These are phyloP conservation scores for Naganishia sp. DNA, from an alignment of 1,284 basidiomycete species.

Conservation along the genomic window DNA sequence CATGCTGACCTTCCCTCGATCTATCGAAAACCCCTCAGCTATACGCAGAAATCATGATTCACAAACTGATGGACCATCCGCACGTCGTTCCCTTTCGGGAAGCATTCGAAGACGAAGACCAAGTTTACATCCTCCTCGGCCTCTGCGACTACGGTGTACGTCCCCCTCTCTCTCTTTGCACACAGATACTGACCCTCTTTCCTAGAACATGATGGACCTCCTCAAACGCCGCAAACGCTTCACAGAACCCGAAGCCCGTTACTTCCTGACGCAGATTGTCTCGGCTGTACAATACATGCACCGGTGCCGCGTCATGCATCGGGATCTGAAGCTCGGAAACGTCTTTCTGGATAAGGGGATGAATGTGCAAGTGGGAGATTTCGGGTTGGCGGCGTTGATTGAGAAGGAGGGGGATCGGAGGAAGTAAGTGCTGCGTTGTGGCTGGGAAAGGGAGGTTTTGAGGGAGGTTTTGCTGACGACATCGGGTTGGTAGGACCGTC, in stretches of 20 bases:
- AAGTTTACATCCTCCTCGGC: slow-evolving; percentile 97
- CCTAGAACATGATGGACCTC: slow-evolving; percentile 76
- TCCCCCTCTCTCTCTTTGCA: slow-evolving; percentile 25
- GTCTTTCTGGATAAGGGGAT: slow-evolving; percentile 88
- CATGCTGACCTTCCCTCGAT: too few relatives aligned
- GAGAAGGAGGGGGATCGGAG: slow-evolving; percentile 95
- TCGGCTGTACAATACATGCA: slow-evolving; percentile 98
- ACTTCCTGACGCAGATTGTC: slow-evolving; percentile 90
- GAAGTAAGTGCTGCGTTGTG: slow-evolving; percentile 60
- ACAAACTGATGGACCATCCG: slow-evolving; percentile 84
- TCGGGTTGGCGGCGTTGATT: slow-evolving; percentile 93
- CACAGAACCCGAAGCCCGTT: slow-evolving; percentile 88
- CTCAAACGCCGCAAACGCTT: slow-evolving; percentile 83
- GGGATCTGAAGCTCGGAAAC: slow-evolving; percentile 94
- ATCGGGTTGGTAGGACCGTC: slow-evolving; percentile 64
- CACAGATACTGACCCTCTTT: not conserved
- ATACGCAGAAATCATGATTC: slow-evolving; percentile 98
- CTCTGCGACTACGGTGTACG: slow-evolving; percentile 79
- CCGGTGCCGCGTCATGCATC: slow-evolving; percentile 88
- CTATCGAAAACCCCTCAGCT: slow-evolving; percentile 58
- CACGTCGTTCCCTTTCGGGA: slow-evolving; percentile 92
- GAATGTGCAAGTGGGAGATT: slow-evolving; percentile 97
- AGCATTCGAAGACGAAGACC: slow-evolving; percentile 92
- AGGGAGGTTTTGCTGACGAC: not conserved
- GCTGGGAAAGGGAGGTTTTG: not conserved